Evolutionary conservation across 208 protist genomes (phyloP), one percentile per base, ranked within the genome.

Genomic region (Phytomonas francai): DNA sequence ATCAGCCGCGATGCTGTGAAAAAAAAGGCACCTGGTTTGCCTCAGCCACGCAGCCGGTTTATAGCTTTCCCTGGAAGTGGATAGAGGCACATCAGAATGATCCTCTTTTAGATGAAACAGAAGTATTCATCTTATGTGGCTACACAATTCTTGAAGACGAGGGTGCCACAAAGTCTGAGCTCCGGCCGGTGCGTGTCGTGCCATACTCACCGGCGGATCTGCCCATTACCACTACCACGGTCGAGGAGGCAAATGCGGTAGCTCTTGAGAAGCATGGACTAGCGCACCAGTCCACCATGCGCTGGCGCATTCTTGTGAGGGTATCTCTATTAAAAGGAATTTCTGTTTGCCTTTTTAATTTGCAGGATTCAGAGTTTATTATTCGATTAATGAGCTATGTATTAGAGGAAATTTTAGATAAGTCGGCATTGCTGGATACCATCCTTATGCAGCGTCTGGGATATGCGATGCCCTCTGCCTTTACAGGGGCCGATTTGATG

Each of bases 371-470:
- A 19, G 84, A 93, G 59, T 80, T 84, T 67, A 51, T 92, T 19
- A 63, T 95, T 33, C 81, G 80, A 19, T 63, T 95, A 19, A 65
- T 95, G 16, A 77, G 63, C 45, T 76, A 86, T 67, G 74, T 87
- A 25, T 70, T 93, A 58, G 69, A 81, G 34, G 77, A 85, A 65
- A 83, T 88, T 64, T 79, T 83, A 51, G 77, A 82, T 54, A 81
- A 91, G 68, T 93, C 90, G 30, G 67, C 73, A 14, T 65, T 96
- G 45, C 74, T 96, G 51, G 68, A 89, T 51, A 80, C 88, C 33
- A 72, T 96, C 49, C 84, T 93, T 60, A 56, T 92, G 72, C 90
- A 96, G 71, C 85, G 88, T 56, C 74, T 92, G 56, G 90, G 90
- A 51, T 81, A 85, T 67, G 31, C 65, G 2, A 33, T 85, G 16